Conservation (phyloP, 768 basidiomycete genomes). For the Podaxis carcinomalis region DNA sequence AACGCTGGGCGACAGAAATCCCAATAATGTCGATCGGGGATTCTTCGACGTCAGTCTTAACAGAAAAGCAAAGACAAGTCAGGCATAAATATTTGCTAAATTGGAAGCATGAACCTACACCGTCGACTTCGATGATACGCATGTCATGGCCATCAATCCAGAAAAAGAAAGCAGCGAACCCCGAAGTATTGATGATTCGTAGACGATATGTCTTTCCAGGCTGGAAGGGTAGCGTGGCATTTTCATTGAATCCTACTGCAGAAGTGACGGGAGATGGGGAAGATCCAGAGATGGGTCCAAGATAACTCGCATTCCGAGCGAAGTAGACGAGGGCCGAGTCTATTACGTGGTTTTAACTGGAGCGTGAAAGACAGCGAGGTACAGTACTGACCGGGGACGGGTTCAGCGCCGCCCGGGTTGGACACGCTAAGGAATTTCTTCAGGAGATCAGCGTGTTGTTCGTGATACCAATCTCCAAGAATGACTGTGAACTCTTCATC, state of each 20-base stretch:
- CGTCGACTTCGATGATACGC: conserved; percentile 81
- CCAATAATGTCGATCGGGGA: conserved; percentile 68
- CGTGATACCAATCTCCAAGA: conserved; percentile 91
- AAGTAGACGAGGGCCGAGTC: conserved; percentile 84
- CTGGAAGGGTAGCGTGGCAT: conserved; percentile 78
- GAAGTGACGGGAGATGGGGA: conserved; percentile 46
- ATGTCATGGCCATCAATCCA: conserved; percentile 90
- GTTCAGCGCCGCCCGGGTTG: conserved; percentile 85
- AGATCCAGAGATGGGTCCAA: conserved; percentile 52
- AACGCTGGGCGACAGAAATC: conserved; percentile 86
- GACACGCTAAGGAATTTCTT: conserved; percentile 62
- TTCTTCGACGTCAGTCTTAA: conserved; percentile 72
- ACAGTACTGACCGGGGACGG: conserved; percentile 63
- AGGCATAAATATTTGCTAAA: not conserved
- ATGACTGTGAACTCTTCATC: conserved; percentile 89
- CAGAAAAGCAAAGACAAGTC: not conserved
- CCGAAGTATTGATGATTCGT: conserved; percentile 81
- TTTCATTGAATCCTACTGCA: conserved; percentile 79
- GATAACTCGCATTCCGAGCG: conserved; percentile 67
- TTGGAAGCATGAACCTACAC: conserved; percentile 44
- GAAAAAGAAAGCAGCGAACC: conserved; percentile 73
- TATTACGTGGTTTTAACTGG: conserved; percentile 21
- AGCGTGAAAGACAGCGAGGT: not conserved
- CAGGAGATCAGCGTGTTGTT: conserved; percentile 60
- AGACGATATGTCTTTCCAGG: conserved; percentile 90